Evolutionary conservation across 208 protist genomes (phyloP), one percentile per base, ranked within the genome.

Genomic region (Tritrichomonas musculus): DNA sequence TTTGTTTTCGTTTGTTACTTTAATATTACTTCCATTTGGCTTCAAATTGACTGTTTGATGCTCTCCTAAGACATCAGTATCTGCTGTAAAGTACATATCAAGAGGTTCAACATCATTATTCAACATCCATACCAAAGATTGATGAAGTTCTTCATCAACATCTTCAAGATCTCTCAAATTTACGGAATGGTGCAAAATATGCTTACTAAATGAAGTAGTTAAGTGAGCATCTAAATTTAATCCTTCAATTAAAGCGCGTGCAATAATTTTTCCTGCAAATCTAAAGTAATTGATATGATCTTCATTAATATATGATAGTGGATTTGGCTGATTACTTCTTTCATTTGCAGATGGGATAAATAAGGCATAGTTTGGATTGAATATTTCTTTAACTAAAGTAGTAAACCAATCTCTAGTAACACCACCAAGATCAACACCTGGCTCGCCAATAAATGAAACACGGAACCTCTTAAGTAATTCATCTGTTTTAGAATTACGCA

Each of bases 201-300:
- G 98, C 88, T 99, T 99, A 94, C 99, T 99, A 93, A 99, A 98
- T 30, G 97, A 95, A 20, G 97, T 96, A 4, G 98, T 99, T 93
- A 99, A 99, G 95, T 99, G 97, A 30, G 97, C 97, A 93, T 99
- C 98, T 27, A 99, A 96, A 80, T 98, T 95, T 9, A 98, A 95
- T 64, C 97, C 96, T 95, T 99, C 96, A 36, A 96, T 96, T 20
- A 98, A 95, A 50, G 96, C 96, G 69, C 96, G 96, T 22, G 95
- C 97, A 44, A 97, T 94, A 8, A 97, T 93, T n/a, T 94, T 77
- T 66, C 96, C 97, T 49, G 96, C 96, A 94, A 99, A 98, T 92
- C 96, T 96, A 95, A 99, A 99, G 96, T 99, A 99, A n/a, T 97
- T 94, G 44, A 99, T 96, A 94, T 99, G 98, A 77, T 98, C 88